phyloP scores from a whole-genome alignment of 306 rosid genomes.

The Vigna trinervia region DNA sequence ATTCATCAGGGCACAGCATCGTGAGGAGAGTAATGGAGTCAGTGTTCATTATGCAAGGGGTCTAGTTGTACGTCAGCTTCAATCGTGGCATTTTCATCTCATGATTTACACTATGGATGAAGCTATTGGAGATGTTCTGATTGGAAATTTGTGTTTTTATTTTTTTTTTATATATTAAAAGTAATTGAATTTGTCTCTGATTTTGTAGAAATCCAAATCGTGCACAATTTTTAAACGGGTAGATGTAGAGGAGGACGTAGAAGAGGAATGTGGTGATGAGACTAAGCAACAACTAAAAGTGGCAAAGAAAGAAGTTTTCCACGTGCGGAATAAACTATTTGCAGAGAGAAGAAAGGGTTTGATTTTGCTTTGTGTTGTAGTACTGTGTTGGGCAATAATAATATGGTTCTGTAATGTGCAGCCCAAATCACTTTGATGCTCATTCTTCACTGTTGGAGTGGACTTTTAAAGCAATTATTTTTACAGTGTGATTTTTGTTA shows the following conservation, averaged over 20 bases:
- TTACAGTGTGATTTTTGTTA: too few species aligned
- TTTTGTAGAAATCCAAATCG: background rate
- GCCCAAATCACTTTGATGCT: too few species aligned
- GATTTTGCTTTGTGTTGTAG: background rate
- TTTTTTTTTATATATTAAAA: background rate
- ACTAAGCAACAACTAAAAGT: background rate
- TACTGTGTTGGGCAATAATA: background rate
- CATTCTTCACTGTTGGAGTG: too few species aligned
- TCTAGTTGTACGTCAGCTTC: too few species aligned
- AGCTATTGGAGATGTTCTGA: background rate
- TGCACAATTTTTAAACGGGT: background rate
- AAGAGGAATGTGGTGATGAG: background rate
- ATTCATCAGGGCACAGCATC: background rate
- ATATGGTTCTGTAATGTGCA: too few species aligned
- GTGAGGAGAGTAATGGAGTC: background rate
- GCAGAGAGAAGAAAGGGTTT: background rate
- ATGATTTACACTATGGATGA: too few species aligned
- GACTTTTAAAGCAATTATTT: too few species aligned
- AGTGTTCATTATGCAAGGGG: background rate
- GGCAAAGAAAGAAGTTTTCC: background rate
- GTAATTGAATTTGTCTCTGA: background rate
- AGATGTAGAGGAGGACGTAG: background rate
- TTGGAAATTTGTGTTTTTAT: background rate
- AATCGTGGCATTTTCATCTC: too few species aligned
- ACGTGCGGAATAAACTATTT: background rate